Evolutionary conservation across 2,329 filamentous ascomycete genomes (phyloP), one percentile per base, ranked within the genome.

Genomic region (Rutstroemia sp.): DNA sequence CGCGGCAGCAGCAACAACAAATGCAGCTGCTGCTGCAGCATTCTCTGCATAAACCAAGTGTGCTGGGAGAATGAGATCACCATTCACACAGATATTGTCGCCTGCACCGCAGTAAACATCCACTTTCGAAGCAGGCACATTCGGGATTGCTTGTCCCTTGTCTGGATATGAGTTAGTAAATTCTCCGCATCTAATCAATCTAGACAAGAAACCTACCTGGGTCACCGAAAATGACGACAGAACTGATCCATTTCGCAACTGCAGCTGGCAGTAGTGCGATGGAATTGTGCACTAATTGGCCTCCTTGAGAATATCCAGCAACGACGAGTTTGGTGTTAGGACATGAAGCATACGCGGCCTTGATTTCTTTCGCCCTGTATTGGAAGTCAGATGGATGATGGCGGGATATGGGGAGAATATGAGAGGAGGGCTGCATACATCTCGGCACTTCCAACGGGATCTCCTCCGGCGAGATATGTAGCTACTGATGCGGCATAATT

Each of bases 81-180:
- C 75, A 36, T 78, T 75, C 4, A 66, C 54, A 57, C 79, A 82
- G 5, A 82, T 78, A 9, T 74, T 68, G 60, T 82, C 79, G 0
- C 75, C 78, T 3, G 60, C 47, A 30, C 76, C 73, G 58, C 79
- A 82, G 39, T 76, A 73, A 19, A 77, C 75, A 62, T 76, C 59
- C 2, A 67, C 62, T 54, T 70, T 66, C 2, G 59, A 59, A 7
- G 66, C 40, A 2, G 49, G 50, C 5, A 69, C 60, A 47, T 65
- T 64, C 0, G 63, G 30, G 3, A 69, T 47, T 5, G 66, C 48
- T 38, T 57, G 54, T 27, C 56, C 58, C 7, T 58, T 54, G 51
- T 67, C 64, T 57, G n/a, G 7, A 17, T 8, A 53, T 44, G 6
- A 38, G 34, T 56, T 5, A 56, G 39, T 47, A 21, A 6, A 3